Percentiles rank a stretch among this genome's conserved stretches.
Evolutionary conservation across 768 basidiomycete genomes (phyloP).

Genomic region (Suillus paluster): DNA sequence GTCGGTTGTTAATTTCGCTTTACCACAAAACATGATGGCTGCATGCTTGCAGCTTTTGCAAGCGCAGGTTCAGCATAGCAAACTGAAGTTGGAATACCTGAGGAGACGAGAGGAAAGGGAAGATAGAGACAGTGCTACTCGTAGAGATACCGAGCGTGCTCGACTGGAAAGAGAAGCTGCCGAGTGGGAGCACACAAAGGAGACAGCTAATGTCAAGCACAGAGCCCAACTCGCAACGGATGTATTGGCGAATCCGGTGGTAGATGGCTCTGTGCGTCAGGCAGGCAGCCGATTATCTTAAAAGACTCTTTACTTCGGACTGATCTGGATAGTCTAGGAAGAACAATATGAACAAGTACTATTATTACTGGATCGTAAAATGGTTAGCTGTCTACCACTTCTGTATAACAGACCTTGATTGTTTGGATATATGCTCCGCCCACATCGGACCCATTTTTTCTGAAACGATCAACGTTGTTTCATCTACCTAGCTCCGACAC

Average conservation of each 20-base stretch:
- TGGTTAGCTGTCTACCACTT: background rate
- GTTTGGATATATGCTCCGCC: too few relatives aligned
- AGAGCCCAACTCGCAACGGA: conserved; percentile 72
- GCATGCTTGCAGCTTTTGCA: conserved; percentile 65
- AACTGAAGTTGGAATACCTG: conserved; percentile 72
- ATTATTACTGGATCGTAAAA: background rate
- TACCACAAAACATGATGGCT: conserved; percentile 61
- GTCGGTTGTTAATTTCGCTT: conserved; percentile 49
- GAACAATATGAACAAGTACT: background rate
- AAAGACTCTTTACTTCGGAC: conserved; percentile 56
- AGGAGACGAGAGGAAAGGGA: conserved; percentile 72
- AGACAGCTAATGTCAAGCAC: conserved; percentile 56
- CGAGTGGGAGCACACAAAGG: conserved; percentile 58
- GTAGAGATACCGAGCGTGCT: conserved; percentile 56
- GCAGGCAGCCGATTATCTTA: conserved; percentile 75
- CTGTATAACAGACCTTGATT: background rate
- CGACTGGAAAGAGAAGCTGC: conserved; percentile 60
- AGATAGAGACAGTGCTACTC: conserved; percentile 55
- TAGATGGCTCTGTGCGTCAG: conserved; percentile 64
- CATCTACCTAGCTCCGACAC: too few relatives aligned
- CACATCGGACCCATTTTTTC: too few relatives aligned
- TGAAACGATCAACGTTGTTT: too few relatives aligned
- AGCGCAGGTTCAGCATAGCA: conserved; percentile 69
- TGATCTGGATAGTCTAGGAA: conserved; percentile 17
- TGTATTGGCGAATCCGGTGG: conserved; percentile 58